Percentiles rank a stretch among this genome's conserved stretches.
Conservation (phyloP, 1,139 yeast species). For the Zygosaccharomyces sapae region DNA sequence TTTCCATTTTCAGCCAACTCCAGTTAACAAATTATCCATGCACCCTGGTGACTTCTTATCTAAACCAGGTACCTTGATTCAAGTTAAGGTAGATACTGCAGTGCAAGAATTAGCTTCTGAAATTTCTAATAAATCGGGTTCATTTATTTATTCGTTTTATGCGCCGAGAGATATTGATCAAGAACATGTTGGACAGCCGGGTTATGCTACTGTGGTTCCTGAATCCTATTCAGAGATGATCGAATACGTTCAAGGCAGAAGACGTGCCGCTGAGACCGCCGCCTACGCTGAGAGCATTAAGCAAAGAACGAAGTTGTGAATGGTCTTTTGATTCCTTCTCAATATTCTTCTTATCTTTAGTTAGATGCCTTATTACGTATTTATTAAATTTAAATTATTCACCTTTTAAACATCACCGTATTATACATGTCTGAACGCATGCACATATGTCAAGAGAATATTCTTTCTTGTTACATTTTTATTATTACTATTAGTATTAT, state of each 20-base stretch:
- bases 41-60: conserved; percentile 59
- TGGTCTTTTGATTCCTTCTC: too few species aligned
- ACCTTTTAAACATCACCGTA: conserved; percentile 3
- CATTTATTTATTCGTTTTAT: conserved; percentile 82
- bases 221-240: conserved; percentile 89
- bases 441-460: neutral
- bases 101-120: conserved; percentile 65
- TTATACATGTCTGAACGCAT: conserved; percentile 1
- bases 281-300: conserved; percentile 44
- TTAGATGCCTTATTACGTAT: conserved; percentile 1
- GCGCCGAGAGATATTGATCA: conserved; percentile 56
- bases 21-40: conserved; percentile 52
- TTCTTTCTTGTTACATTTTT: neutral
- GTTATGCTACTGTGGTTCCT: conserved; percentile 70
- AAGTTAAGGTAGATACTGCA: conserved; percentile 79
- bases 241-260: conserved; percentile 82
- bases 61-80: conserved; percentile 82
- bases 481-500: neutral
- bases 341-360: neutral
- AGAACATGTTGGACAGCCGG: conserved; percentile 40
- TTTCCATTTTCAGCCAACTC: conserved; percentile 49
- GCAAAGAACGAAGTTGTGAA: neutral
- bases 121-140: conserved; percentile 67
- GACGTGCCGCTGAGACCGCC: conserved; percentile 83
- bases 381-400: conserved; percentile 3